phyloP scores from a whole-genome alignment of 2,329 filamentous ascomycete genomes.

The Colletotrichum gigasporum region DNA sequence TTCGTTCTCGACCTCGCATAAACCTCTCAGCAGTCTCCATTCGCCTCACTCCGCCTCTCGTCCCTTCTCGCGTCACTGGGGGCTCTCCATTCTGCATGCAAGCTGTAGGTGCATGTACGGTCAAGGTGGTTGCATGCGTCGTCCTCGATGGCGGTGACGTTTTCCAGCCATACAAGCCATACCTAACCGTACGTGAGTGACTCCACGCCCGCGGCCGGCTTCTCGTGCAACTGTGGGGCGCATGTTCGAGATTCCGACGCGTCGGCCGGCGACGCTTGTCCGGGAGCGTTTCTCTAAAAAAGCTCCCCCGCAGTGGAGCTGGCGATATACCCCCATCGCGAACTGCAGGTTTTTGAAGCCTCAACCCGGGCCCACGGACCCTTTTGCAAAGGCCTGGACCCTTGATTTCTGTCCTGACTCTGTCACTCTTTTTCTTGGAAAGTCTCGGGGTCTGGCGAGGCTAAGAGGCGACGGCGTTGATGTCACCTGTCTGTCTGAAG shows the following conservation, averaged over 20 bases:
- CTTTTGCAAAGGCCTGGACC: slow-evolving; percentile 23
- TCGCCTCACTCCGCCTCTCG: background rate
- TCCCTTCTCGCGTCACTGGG: background rate
- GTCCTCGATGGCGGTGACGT: slow-evolving; percentile 8
- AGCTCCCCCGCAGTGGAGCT: slow-evolving; percentile 23
- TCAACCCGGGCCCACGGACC: slow-evolving; percentile 23
- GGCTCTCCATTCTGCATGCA: slow-evolving; percentile 15
- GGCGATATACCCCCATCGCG: slow-evolving; percentile 20
- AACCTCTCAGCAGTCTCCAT: slow-evolving; percentile 12
- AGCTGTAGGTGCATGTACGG: slow-evolving; percentile 11
- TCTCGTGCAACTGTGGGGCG: slow-evolving; percentile 18
- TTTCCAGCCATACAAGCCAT: background rate
- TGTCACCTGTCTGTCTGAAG: background rate
- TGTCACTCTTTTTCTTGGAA: no score
- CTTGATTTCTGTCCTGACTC: background rate
- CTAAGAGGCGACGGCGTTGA: background rate
- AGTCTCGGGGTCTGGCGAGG: background rate
- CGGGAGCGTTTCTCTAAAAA: slow-evolving; percentile 11
- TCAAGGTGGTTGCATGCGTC: slow-evolving; percentile 28
- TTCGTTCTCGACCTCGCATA: background rate
- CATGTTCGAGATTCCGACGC: slow-evolving; percentile 9
- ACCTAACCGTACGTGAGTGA: background rate
- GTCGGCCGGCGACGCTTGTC: slow-evolving; percentile 15
- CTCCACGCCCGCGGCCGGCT: background rate
- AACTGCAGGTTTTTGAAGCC: slow-evolving; percentile 23